phyloP scores from a whole-genome alignment of 2,329 filamentous ascomycete genomes.

The Periconia digitata region DNA sequence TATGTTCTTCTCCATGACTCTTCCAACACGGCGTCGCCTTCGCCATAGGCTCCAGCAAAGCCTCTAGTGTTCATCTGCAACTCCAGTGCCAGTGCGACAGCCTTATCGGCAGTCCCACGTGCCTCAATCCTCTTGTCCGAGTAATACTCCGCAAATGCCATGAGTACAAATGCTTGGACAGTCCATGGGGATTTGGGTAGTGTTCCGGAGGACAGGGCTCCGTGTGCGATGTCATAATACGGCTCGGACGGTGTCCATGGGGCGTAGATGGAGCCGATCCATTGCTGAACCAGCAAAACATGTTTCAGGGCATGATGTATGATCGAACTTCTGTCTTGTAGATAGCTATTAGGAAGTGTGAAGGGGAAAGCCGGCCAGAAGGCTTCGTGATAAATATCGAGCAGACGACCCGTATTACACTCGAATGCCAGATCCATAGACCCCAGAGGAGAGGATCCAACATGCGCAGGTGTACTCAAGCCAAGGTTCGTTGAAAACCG shows the following conservation, averaged over 20 bases:
- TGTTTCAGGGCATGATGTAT: slow-evolving; percentile 23
- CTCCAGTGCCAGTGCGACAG: slow-evolving; percentile 70
- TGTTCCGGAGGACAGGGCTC: slow-evolving; percentile 19
- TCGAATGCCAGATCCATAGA: slow-evolving; percentile 23
- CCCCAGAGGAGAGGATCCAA: slow-evolving; percentile 4
- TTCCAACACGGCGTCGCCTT: slow-evolving; percentile 67
- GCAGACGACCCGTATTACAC: slow-evolving; percentile 27
- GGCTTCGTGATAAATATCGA: slow-evolving; percentile 42
- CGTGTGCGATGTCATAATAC: slow-evolving; percentile 24
- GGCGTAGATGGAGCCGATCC: slow-evolving; percentile 36
- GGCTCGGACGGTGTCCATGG: slow-evolving; percentile 32
- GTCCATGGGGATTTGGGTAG: slow-evolving; percentile 50
- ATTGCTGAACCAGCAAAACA: slow-evolving; percentile 30
- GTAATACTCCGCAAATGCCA: slow-evolving; percentile 79
- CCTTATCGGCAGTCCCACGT: slow-evolving; percentile 66
- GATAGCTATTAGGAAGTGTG: slow-evolving; percentile 51
- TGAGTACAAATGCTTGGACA: slow-evolving; percentile 75
- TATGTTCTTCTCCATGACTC: slow-evolving; percentile 87
- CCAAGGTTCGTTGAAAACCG: slow-evolving; percentile 3
- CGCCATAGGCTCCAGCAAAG: slow-evolving; percentile 66
- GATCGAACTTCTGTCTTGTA: slow-evolving; percentile 22
- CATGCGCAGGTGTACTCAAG: slow-evolving; percentile 5
- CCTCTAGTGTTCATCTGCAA: slow-evolving; percentile 74
- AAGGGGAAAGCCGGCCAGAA: slow-evolving; percentile 59
- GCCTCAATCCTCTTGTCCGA: slow-evolving; percentile 67